Evolutionary conservation across 495 filamentous ascomycete genomes (phyloP).

Genomic region (Trichoderma asperelloides): DNA sequence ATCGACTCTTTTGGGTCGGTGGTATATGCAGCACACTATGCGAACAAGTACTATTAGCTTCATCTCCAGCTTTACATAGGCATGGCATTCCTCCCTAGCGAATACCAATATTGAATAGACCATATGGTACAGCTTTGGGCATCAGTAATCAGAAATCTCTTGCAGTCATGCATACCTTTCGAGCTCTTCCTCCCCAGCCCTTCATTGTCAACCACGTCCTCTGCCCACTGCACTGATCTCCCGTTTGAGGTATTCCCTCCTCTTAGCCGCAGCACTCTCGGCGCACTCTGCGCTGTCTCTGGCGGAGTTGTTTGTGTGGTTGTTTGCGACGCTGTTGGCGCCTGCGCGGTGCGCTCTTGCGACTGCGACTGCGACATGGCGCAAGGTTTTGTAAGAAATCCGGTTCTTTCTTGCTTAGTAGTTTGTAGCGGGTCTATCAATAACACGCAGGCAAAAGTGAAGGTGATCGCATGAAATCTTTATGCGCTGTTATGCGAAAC

Average conservation of each 20-base stretch:
- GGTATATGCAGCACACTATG: conserved; percentile 96
- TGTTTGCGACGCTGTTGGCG: conserved; percentile 11
- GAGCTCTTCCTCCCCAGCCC: conserved; percentile 86
- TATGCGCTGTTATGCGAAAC: not conserved
- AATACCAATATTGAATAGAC: not conserved
- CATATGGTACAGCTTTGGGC: not conserved
- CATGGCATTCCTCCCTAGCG: not conserved
- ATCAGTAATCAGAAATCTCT: not conserved
- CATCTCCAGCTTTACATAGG: not conserved
- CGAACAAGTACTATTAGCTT: not conserved
- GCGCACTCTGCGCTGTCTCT: conserved; percentile 15
- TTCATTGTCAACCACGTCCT: conserved; percentile 93
- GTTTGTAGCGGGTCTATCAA: not conserved
- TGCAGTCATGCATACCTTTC: conserved; percentile 54
- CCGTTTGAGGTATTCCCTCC: conserved; percentile 28
- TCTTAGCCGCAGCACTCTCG: conserved; percentile 38
- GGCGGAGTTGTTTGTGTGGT: conserved; percentile 16
- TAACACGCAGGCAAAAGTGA: not conserved
- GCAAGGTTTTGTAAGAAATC: not conserved
- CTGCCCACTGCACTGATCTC: conserved; percentile 76
- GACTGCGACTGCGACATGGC: conserved; percentile 8
- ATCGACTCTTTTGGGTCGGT: conserved; percentile 69
- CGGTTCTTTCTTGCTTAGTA: not conserved
- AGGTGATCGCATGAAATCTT: not conserved
- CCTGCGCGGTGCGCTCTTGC: conserved; percentile 2